Conservation (phyloP, 805 yeast genomes). For the Hanseniaspora valbyensis region DNA sequence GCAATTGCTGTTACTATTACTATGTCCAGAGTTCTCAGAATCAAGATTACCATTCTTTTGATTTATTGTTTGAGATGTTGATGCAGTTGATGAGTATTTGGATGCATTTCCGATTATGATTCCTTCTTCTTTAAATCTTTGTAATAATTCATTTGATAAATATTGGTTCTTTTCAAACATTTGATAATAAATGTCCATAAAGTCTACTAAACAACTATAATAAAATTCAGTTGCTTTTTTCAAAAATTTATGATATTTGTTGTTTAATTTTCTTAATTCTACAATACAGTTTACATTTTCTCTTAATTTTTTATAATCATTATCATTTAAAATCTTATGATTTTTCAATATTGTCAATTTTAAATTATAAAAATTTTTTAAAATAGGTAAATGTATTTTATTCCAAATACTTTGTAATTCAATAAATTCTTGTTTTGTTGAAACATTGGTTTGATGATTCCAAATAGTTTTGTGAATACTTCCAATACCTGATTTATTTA, state of each 20-base stretch:
- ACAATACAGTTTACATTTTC: constrained; percentile 29
- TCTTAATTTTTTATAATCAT: constrained; percentile 22
- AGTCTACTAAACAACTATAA: constrained; percentile 18
- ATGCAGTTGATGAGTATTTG: not conserved
- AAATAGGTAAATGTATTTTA: constrained; percentile 52
- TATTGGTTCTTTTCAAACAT: constrained; percentile 1
- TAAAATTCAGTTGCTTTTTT: constrained; percentile 42
- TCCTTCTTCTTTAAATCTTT: constrained; percentile 14
- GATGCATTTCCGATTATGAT: constrained; percentile 9
- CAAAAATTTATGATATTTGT: constrained; percentile 39
- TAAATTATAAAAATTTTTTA: constrained; percentile 28
- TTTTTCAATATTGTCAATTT: constrained; percentile 23
- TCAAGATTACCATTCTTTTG: not conserved
- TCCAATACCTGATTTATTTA: constrained; percentile 8
- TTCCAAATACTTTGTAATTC: constrained; percentile 42
- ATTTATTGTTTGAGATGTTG: not conserved
- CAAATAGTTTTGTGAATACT: constrained; percentile 11
- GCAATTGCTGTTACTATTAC: not conserved
- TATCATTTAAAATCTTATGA: constrained; percentile 16
- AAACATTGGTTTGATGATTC: constrained; percentile 3
- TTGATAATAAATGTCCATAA: constrained; percentile 4
- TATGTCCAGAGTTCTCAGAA: not conserved
- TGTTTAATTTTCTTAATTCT: constrained; percentile 48
- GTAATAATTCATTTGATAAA: constrained; percentile 6
- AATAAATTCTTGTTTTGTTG: constrained; percentile 30